Evolutionary conservation across 2,329 filamentous ascomycete species (phyloP).

Genomic region (Malbranchea cinnamomea): DNA sequence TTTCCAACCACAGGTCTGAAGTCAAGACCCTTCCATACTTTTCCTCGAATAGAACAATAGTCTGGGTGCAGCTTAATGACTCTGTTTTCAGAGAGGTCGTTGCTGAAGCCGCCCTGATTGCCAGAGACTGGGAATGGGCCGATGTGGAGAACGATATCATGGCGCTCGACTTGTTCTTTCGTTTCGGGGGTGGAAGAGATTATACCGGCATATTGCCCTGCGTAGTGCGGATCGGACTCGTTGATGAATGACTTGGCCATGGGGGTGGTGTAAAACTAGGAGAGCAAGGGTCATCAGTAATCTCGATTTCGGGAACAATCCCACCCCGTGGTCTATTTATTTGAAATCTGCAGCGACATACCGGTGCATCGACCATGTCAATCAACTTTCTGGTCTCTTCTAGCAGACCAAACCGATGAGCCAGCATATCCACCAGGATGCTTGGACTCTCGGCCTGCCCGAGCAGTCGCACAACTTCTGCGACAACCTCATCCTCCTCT

Average conservation of each 20-base stretch:
- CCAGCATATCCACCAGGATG: slow-evolving; percentile 8
- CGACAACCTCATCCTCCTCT: slow-evolving; percentile 10
- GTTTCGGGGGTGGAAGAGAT: slow-evolving; percentile 4
- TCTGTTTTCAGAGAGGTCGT: slow-evolving; percentile 6
- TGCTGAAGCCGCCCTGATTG: slow-evolving; percentile 10
- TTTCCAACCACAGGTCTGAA: slow-evolving; percentile 9
- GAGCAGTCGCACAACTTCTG: slow-evolving; percentile 5
- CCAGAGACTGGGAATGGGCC: slow-evolving; percentile 7
- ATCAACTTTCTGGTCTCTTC: slow-evolving; percentile 7
- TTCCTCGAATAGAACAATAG: slow-evolving; percentile 8
- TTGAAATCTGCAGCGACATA: slow-evolving; percentile 1
- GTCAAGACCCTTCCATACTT: slow-evolving; percentile 8
- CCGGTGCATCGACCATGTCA: slow-evolving; percentile 8
- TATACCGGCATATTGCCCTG: slow-evolving; percentile 8
- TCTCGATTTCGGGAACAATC: neutral
- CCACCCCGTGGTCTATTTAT: neutral
- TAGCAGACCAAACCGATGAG: slow-evolving; percentile 6
- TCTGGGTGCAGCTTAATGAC: slow-evolving; percentile 8
- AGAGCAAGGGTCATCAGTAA: too few relatives aligned
- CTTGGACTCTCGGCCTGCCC: slow-evolving; percentile 8
- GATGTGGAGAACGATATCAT: slow-evolving; percentile 8
- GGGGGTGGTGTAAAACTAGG: slow-evolving; percentile 8
- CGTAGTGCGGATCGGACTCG: slow-evolving; percentile 7
- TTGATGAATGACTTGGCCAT: slow-evolving; percentile 9
- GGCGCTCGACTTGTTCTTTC: slow-evolving; percentile 5